Base-by-base conservation (phyloP, 495 filamentous ascomycete genomes). In the Xanthoparmelia taractica region DNA sequence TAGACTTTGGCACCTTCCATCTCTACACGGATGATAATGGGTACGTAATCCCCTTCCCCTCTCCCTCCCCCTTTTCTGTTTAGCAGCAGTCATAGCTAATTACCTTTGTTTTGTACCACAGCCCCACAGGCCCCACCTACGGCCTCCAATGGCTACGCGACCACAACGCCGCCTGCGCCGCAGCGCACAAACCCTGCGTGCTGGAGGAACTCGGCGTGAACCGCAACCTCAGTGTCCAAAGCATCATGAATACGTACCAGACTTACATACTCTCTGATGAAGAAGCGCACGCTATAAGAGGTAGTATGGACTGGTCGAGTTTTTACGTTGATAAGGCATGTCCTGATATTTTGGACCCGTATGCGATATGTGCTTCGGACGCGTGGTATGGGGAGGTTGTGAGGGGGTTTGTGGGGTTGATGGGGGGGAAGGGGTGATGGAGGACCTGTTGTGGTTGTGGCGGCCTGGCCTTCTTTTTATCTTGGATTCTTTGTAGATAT, bases 1-100 rank as follows among this genome's bases (percentile, higher is more conserved):
- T 88, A 54, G 85, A 88, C 69, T 88, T 86, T 66, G 85, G 80
- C 23, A 84, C 82, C 5, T 81, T 87, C 70, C 86, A 88, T 68
- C 72, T 82, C 38, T 88, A 89, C 73, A 83, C 85, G 0, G 76
- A 79, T 61, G 56, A 23, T 56, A 59, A 52, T 27, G 48, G 48
- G 48, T 52, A n/a, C n/a, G n/a, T n/a, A n/a, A n/a, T n/a, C n/a
- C n/a, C n/a, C n/a, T n/a, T n/a, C n/a, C 0, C 5, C 12, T 31
- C 11, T 2, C 3, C 17, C 40, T 29, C 25, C 47, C 23, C 47
- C 13, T 10, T 15, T 7, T 20, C 0, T 6, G 0, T 31, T 13
- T 2, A 1, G 1, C 45, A 12, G 18, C 1, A 1, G 2, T 7
- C 12, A 17, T 5, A 31, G 10, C n/a, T 15, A 52, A 20, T 27